These are phyloP conservation scores for Polytrichum formosum DNA, from an alignment of 225 moss, liverwort and hornwort genomes.

Conservation along the genomic window DNA sequence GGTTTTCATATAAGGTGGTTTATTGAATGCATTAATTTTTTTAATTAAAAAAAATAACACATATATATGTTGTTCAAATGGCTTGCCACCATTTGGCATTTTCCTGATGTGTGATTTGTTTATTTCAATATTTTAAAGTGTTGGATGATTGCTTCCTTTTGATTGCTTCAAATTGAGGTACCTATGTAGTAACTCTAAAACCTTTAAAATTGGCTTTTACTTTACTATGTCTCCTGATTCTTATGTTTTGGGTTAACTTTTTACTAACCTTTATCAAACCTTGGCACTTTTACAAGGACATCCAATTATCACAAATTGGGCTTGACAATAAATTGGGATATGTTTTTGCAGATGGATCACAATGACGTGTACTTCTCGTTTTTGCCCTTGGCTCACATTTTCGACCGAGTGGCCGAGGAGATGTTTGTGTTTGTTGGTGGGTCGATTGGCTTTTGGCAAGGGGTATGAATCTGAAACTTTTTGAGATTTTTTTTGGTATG, in stretches of 20 bases:
- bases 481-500: background rate
- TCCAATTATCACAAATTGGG: background rate
- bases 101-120: too few relatives aligned
- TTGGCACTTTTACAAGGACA: slow-evolving; percentile 8
- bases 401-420: slow-evolving; percentile 76
- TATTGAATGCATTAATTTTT: too few relatives aligned
- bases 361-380: slow-evolving; percentile 70
- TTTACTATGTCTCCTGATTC: background rate
- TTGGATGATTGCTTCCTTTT: too few relatives aligned
- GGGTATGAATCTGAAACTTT: slow-evolving; percentile 36
- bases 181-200: background rate
- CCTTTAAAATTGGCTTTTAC: background rate
- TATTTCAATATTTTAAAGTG: too few relatives aligned
- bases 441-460: slow-evolving; percentile 83
- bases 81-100: too few relatives aligned
- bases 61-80: too few relatives aligned
- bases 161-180: too few relatives aligned
- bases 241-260: slow-evolving; percentile 13
- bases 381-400: slow-evolving; percentile 84
- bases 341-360: slow-evolving; percentile 40
- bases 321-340: background rate
- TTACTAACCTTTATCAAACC: background rate
- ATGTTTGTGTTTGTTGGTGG: slow-evolving; percentile 56
- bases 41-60: too few relatives aligned
- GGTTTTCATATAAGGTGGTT: too few relatives aligned